phyloP scores from a whole-genome alignment of 345 rosid species.

The Pugionium dolabratum region DNA sequence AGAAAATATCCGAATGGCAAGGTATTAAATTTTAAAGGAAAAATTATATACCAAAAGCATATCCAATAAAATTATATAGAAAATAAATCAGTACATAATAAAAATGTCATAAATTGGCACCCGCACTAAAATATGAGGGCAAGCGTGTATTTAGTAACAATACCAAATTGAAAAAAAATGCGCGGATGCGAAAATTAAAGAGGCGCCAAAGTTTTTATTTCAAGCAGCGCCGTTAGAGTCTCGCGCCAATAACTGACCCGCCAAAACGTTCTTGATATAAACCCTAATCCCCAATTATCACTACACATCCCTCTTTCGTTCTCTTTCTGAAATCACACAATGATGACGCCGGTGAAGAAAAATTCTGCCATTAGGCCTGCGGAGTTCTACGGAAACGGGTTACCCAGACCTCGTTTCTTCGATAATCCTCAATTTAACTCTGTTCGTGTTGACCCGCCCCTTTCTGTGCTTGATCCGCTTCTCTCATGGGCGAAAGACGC shows the following conservation, averaged over 20 bases:
- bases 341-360: conserved; percentile 55
- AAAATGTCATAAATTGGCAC: not conserved
- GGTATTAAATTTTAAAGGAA: not conserved
- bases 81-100: not conserved
- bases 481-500: conserved; percentile 92
- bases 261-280: conserved; percentile 25
- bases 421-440: conserved; percentile 48
- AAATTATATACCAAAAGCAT: not conserved
- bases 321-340: conserved; percentile 4
- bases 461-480: conserved; percentile 66
- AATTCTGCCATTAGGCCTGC: conserved; percentile 45
- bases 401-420: conserved; percentile 86
- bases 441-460: conserved; percentile 73
- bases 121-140: not conserved
- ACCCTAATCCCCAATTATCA: not conserved
- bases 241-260: conserved; percentile 32
- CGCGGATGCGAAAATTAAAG: conserved; percentile 29
- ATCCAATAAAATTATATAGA: not conserved
- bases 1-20: not conserved
- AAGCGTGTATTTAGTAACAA: too few relatives aligned
- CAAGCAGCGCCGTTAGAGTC: conserved; percentile 34
- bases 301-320: conserved; percentile 5
- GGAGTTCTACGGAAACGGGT: conserved; percentile 87
- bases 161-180: conserved; percentile 10
- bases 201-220: conserved; percentile 30